Base-by-base conservation (phyloP, 2,329 filamentous ascomycete species). In the Fusarium cyanostomum region DNA sequence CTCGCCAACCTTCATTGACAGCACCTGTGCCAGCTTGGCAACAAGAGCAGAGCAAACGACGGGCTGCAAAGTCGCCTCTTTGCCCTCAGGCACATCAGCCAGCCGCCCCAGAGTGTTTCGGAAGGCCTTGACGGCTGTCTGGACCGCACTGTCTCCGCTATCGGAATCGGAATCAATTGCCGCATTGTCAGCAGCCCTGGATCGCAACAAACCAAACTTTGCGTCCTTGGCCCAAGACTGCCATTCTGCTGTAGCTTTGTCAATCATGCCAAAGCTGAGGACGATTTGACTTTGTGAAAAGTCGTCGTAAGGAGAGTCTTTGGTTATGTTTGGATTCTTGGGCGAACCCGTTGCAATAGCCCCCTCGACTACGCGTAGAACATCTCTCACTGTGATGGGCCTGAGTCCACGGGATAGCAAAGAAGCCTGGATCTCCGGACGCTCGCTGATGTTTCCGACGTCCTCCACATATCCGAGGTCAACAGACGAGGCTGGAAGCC, bases 201-300 rank as follows among this genome's bases (percentile, higher is more conserved):
- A 69, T 30, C 52, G 54, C 26, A 68, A 27, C 16, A 68, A 43
- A 2, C 66, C 66, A 12, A 68, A 68, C 37, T 68, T 68, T 28
- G 63, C n/a, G 24, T 68, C 66, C 41, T 67, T 68, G 30, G 66
- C 66, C 66, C 66, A 68, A 34, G 66, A 67, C 7, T 68, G 66
- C 53, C 50, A 65, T 26, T 67, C 66, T 46, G 56, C 56, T 18
- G 66, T 68, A 27, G 53, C 45, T 4, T 65, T 69, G 43, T 69
- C 66, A 26, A 68, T 69, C 60, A 59, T 67, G 13, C 66, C 66
- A 41, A 68, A 68, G 37, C 66, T 65, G 24, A 68, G 66, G 12
- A 68, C 59, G 18, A 68, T 67, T 39, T 68, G 66, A 18, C 66
- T 46, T 8, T 67, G 54, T 8, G 38, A 45, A 38, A 68, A 67